A percentile compares a stretch with the other conserved stretches of the same genome.
These are phyloP conservation scores for Lotus japonicus DNA, from an alignment of 306 rosid species.

Conservation along the genomic window DNA sequence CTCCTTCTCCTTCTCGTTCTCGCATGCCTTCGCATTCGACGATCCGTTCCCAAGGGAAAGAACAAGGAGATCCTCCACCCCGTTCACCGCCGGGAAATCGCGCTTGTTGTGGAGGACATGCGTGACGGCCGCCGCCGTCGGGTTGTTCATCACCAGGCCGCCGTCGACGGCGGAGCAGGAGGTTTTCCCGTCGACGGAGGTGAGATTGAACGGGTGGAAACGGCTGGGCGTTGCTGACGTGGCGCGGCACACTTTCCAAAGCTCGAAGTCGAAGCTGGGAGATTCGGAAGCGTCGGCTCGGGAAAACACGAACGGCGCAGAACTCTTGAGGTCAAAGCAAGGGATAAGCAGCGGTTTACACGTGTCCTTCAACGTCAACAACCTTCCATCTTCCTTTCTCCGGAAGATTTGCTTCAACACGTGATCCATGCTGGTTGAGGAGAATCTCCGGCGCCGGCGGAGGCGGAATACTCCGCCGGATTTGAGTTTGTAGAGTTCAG, in stretches of 20 bases:
- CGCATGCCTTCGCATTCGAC: constrained; percentile 27
- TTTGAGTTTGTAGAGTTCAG: constrained; percentile 42
- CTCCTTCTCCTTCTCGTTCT: too few species aligned
- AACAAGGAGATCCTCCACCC: constrained; percentile 79
- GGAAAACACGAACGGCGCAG: constrained; percentile 94
- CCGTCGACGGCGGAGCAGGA: constrained; percentile 86
- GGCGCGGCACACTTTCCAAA: constrained; percentile 94
- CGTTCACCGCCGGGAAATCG: constrained; percentile 71
- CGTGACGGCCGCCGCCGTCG: constrained; percentile 88
- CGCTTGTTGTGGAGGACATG: constrained; percentile 95
- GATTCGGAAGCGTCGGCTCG: constrained; percentile 90
- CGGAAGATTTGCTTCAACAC: constrained; percentile 51
- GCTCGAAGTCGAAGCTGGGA: constrained; percentile 86
- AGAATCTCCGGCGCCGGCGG: constrained; percentile 40
- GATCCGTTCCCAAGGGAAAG: constrained; percentile 81
- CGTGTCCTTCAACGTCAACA: constrained; percentile 75
- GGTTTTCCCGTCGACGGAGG: constrained; percentile 76
- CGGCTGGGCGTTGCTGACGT: constrained; percentile 76
- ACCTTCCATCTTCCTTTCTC: constrained; percentile 44
- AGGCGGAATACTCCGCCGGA: constrained; percentile 38
- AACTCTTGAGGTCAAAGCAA: constrained; percentile 89
- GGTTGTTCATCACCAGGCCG: constrained; percentile 94
- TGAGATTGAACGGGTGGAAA: constrained; percentile 70
- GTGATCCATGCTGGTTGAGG: constrained; percentile 60
- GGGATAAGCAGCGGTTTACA: constrained; percentile 83